Evolutionary conservation across 192 early-diverging fungal genomes (phyloP).

Genomic region (Allomyces arbusculus): DNA sequence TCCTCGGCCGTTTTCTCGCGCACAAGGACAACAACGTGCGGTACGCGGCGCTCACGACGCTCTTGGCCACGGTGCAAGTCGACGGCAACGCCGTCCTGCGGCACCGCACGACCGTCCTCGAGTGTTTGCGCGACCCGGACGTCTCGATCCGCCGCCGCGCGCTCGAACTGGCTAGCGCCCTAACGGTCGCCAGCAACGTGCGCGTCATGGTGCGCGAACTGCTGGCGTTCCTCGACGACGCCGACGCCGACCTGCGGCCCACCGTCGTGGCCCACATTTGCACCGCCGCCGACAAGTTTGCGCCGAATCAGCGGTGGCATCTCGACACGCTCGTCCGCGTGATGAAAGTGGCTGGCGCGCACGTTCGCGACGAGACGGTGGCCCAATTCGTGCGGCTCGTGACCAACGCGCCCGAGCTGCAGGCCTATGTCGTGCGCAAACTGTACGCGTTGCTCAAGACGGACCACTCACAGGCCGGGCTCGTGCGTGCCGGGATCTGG

Average conservation of each 20-base stretch:
- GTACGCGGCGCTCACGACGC: conserved; percentile 87
- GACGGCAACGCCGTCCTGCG: conserved; percentile 90
- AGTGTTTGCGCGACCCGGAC: conserved; percentile 86
- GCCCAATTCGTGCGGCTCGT: conserved; percentile 78
- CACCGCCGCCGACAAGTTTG: conserved; percentile 74
- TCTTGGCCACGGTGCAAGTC: conserved; percentile 68
- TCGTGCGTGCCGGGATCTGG: conserved; percentile 85
- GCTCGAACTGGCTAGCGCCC: conserved; percentile 81
- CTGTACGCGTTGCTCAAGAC: conserved; percentile 64
- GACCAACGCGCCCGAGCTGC: conserved; percentile 52
- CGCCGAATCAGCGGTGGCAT: conserved; percentile 91
- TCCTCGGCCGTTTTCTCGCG: conserved; percentile 84
- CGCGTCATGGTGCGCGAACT: conserved; percentile 81
- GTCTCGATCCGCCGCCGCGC: conserved; percentile 92
- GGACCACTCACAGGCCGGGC: conserved; percentile 51
- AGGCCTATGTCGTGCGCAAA: conserved; percentile 76
- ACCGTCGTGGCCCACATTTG: conserved; percentile 78
- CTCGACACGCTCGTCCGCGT: conserved; percentile 85
- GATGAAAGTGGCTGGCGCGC: conserved; percentile 46
- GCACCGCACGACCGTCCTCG: conserved; percentile 87
- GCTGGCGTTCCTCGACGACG: conserved; percentile 73
- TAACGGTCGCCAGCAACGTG: conserved; percentile 85
- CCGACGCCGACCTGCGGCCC: conserved; percentile 75
- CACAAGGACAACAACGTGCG: conserved; percentile 95
- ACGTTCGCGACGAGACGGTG: conserved; percentile 53